phyloP scores from a whole-genome alignment of 192 early-diverging fungal species.

The Rhizoclosmatium sp. region DNA sequence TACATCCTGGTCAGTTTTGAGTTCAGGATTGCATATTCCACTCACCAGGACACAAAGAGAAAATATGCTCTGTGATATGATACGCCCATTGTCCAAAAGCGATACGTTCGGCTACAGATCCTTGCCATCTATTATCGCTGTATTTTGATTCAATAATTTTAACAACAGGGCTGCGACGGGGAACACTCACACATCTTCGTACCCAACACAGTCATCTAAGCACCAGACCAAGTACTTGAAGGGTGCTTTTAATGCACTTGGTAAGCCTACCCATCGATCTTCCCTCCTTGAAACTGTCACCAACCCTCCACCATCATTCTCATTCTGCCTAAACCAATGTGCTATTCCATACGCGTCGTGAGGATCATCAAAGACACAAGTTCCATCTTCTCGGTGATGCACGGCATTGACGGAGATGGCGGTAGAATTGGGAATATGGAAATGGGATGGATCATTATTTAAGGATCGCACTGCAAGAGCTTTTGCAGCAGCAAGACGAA shows the following conservation, averaged over 20 bases:
- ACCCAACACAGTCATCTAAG: slow-evolving; percentile 15
- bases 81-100: slow-evolving; percentile 18
- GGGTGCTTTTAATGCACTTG: slow-evolving; percentile 14
- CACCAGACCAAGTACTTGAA: slow-evolving; percentile 31
- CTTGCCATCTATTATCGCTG: slow-evolving; percentile 11
- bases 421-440: slow-evolving; percentile 3
- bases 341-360: slow-evolving; percentile 13
- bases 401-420: not conserved
- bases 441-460: slow-evolving; percentile 26
- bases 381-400: slow-evolving; percentile 22
- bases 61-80: slow-evolving; percentile 12
- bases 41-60: not conserved
- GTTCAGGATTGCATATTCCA: too few species aligned
- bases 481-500: not conserved
- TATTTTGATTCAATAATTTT: not conserved
- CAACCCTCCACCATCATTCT: not conserved
- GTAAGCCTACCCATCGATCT: slow-evolving; percentile 20
- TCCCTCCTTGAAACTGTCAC: not conserved
- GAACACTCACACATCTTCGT: slow-evolving; percentile 12
- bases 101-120: slow-evolving; percentile 7
- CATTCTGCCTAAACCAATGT: slow-evolving; percentile 27
- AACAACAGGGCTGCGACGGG: not conserved
- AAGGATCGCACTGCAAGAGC: slow-evolving; percentile 24
- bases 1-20: too few species aligned
- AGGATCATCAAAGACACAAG: slow-evolving; percentile 11